Percentiles rank a stretch among this genome's conserved stretches.
Evolutionary conservation across 2,329 filamentous ascomycete genomes (phyloP).

Genomic region (Xylaria polymorpha): DNA sequence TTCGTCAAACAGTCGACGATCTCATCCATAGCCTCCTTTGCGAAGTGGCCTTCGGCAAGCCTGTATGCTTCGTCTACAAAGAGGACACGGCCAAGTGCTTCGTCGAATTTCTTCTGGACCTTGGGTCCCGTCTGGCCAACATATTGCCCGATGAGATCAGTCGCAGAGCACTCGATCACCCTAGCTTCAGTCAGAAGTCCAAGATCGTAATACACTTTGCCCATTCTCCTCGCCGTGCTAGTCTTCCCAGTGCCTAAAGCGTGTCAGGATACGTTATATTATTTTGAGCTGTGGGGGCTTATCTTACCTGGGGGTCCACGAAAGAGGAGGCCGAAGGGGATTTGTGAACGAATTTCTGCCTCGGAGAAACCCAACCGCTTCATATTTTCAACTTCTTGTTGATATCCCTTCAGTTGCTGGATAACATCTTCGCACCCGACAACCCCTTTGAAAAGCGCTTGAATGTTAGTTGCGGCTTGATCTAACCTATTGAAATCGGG

Average conservation of each 20-base stretch:
- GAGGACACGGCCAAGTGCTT: constrained; percentile 28
- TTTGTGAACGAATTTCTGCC: constrained; percentile 55
- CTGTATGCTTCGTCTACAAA: constrained; percentile 67
- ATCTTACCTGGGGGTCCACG: constrained; percentile 65
- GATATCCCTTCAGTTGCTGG: constrained; percentile 53
- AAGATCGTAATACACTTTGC: constrained; percentile 80
- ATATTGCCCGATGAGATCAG: constrained; percentile 75
- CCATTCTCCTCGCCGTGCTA: constrained; percentile 77
- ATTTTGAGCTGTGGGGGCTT: constrained; percentile 5
- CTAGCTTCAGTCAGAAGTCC: constrained; percentile 73
- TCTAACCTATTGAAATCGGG: constrained; percentile 61
- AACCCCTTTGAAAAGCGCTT: constrained; percentile 41
- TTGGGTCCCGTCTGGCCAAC: constrained; percentile 58
- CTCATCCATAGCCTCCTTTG: constrained; percentile 66
- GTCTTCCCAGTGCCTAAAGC: constrained; percentile 67
- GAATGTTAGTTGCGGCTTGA: constrained; percentile 55
- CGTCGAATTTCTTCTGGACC: constrained; percentile 29
- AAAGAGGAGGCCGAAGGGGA: constrained; percentile 70
- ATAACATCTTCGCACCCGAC: constrained; percentile 57
- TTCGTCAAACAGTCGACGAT: constrained; percentile 65
- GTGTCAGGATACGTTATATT: constrained; percentile 21
- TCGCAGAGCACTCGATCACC: constrained; percentile 73
- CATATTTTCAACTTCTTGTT: constrained; percentile 58
- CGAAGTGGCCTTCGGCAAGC: constrained; percentile 67
- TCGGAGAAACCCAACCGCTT: constrained; percentile 56